Percentiles rank a stretch among this genome's conserved stretches.
Evolutionary conservation across 78 protist genomes (phyloP).

Genomic region (Dictyostelium citrinum): DNA sequence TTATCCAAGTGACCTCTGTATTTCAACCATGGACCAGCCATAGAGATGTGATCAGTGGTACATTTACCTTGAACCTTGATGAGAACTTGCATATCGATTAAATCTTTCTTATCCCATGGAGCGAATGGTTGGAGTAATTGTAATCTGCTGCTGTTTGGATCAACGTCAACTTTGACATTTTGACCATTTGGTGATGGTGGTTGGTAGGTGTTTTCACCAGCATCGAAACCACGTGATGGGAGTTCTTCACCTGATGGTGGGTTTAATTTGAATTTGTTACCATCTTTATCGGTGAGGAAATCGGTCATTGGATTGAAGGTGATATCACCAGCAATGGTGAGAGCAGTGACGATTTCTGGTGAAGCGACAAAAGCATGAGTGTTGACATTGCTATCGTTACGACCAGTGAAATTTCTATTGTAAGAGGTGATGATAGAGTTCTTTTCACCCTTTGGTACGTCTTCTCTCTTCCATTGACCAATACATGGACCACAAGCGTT

Average conservation of each 20-base stretch:
- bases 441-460: constrained; percentile 84
- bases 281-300: constrained; percentile 80
- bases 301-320: constrained; percentile 94
- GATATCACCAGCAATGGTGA: constrained; percentile 92
- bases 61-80: constrained; percentile 97
- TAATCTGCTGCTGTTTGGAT: constrained; percentile 87
- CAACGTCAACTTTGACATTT: constrained; percentile 83
- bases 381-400: constrained; percentile 94
- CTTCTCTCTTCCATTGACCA: constrained; percentile 95
- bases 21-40: constrained; percentile 98
- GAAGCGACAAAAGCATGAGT: constrained; percentile 97
- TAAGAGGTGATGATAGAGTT: constrained; percentile 96
- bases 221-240: constrained; percentile 92
- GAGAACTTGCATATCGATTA: constrained; percentile 81
- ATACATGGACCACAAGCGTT: constrained; percentile 99
- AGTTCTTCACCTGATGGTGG: constrained; percentile 93
- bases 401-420: constrained; percentile 96
- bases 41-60: constrained; percentile 98
- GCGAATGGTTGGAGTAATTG: constrained; percentile 93
- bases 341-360: constrained; percentile 95
- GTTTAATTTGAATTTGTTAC: constrained; percentile 81
- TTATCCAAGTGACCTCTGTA: constrained; percentile 97
- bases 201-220: constrained; percentile 94
- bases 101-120: constrained; percentile 93
- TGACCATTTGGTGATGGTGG: constrained; percentile 80